Base-by-base conservation (phyloP, 2,329 filamentous ascomycete species). In the Hymenoscyphus albidus region DNA sequence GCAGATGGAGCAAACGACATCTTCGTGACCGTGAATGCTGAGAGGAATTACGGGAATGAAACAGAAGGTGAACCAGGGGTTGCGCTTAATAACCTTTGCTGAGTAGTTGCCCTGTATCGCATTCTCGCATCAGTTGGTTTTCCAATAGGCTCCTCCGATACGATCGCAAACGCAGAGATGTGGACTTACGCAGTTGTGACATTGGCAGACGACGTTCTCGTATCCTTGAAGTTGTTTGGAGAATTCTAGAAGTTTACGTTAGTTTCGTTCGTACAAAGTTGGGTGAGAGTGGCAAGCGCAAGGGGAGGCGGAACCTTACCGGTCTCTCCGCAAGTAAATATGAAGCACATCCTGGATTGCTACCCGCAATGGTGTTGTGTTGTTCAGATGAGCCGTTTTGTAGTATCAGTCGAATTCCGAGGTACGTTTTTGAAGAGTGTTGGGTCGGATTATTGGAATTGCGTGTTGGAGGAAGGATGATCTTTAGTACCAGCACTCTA, bases 31-130 rank as follows among this genome's bases (percentile, higher is more conserved):
- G 64, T 85, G 82, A 69, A 88, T 80, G 57, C 85, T 88, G 73
- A 93, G 88, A 0, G 90, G 90, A 32, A 93, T 81, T 57, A 93
- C 76, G 59, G 90, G 90, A 62, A 92, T 77, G 77, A 90, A 92
- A 81, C 90, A 93, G 73, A 93, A 87, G 5, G 90, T 93, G 73
- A 93, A 93, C 88, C 89, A 92, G 54, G 86, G 86, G 65, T 88
- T 82, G 65, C 81, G 83, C 76, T 88, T 88, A 72, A 86, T 80
- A 64, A 88, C 85, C 67, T 79, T 80, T 14, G 80, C 86, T 2
- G 82, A 80, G 77, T 83, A 85, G 79, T 89, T 89, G 61, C 86
- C 85, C 74, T 76, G 59, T 16, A 3, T 38, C 13, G 31, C 22
- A 56, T 63, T 16, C 2, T 32, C 13, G 22, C 22, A 56, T 63